Percentiles rank a stretch among this genome's conserved stretches.
These are phyloP conservation scores for Pholiota adiposa DNA, from an alignment of 1,284 basidiomycete species.

Conservation along the genomic window DNA sequence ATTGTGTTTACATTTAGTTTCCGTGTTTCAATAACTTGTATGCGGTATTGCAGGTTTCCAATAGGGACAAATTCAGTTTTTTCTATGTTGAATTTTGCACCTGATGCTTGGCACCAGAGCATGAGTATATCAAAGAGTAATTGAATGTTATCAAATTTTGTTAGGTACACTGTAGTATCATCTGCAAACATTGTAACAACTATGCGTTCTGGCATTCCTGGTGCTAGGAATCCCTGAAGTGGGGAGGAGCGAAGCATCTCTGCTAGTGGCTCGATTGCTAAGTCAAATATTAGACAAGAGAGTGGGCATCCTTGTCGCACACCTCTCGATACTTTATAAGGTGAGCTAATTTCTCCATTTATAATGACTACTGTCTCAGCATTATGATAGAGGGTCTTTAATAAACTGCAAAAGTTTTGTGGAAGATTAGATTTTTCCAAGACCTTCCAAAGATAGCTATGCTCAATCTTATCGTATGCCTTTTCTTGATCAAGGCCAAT, in stretches of 20 bases:
- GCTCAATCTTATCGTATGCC: constrained; percentile 41
- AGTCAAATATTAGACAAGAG: constrained; percentile 44
- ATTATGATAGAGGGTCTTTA: constrained; percentile 35
- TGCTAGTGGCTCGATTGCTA: constrained; percentile 39
- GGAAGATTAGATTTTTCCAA: constrained; percentile 32
- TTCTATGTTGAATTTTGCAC: constrained; percentile 37
- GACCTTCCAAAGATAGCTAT: constrained; percentile 37
- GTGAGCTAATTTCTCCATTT: constrained; percentile 34
- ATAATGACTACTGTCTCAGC: constrained; percentile 37
- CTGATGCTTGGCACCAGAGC: constrained; percentile 35
- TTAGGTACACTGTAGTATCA: constrained; percentile 33
- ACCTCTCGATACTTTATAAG: constrained; percentile 36
- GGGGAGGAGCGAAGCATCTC: constrained; percentile 27
- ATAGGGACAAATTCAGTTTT: constrained; percentile 39
- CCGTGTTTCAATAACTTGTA: constrained; percentile 14
- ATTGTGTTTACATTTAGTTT: background rate
- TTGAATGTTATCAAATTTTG: constrained; percentile 22
- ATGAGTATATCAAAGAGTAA: constrained; percentile 25
- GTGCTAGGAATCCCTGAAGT: constrained; percentile 30
- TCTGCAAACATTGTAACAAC: constrained; percentile 35
- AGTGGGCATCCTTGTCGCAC: constrained; percentile 43
- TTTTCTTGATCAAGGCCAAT: constrained; percentile 44
- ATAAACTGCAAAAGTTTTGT: constrained; percentile 28
- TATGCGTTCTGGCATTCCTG: constrained; percentile 18
- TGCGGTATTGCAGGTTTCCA: constrained; percentile 25